Evolutionary conservation across 1,139 yeast species (phyloP).

Genomic region (Williopsis jadinii): DNA sequence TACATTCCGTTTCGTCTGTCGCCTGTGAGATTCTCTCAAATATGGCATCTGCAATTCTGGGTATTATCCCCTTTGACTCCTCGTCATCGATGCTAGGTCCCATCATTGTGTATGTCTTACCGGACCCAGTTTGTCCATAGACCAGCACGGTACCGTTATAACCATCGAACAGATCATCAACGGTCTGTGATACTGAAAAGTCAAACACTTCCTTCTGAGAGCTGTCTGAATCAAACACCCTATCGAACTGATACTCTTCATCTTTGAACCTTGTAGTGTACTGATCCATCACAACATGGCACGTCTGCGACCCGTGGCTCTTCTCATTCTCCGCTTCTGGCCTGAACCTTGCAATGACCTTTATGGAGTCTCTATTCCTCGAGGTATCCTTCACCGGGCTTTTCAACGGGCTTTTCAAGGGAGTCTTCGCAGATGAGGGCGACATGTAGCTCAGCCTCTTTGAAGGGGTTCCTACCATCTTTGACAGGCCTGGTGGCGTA

Average conservation of each 20-base stretch:
- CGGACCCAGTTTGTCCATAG: slow-evolving; percentile 88
- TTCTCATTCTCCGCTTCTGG: slow-evolving; percentile 39
- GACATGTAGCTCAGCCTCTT: no score
- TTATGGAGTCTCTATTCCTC: slow-evolving; percentile 33
- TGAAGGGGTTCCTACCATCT: no score
- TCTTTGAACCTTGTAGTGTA: slow-evolving; percentile 23
- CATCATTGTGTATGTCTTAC: slow-evolving; percentile 83
- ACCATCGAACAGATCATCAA: slow-evolving; percentile 71
- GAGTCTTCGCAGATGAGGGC: not conserved
- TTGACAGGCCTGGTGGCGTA: no score
- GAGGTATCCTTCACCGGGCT: not conserved
- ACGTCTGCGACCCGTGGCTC: slow-evolving; percentile 11
- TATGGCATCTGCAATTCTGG: slow-evolving; percentile 62
- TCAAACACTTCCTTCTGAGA: slow-evolving; percentile 59
- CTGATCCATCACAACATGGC: slow-evolving; percentile 28
- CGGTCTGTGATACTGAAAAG: slow-evolving; percentile 43
- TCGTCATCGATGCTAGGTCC: slow-evolving; percentile 46
- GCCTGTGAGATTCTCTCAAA: slow-evolving; percentile 49
- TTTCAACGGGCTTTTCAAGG: not conserved
- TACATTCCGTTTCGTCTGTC: slow-evolving; percentile 52
- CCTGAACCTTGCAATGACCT: slow-evolving; percentile 61
- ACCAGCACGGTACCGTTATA: slow-evolving; percentile 83
- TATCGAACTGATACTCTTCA: slow-evolving; percentile 52
- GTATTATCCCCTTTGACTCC: slow-evolving; percentile 53
- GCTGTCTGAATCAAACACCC: slow-evolving; percentile 46